Evolutionary conservation across 2,329 filamentous ascomycete genomes (phyloP).

Genomic region (Talaromyces albobiverticillius): DNA sequence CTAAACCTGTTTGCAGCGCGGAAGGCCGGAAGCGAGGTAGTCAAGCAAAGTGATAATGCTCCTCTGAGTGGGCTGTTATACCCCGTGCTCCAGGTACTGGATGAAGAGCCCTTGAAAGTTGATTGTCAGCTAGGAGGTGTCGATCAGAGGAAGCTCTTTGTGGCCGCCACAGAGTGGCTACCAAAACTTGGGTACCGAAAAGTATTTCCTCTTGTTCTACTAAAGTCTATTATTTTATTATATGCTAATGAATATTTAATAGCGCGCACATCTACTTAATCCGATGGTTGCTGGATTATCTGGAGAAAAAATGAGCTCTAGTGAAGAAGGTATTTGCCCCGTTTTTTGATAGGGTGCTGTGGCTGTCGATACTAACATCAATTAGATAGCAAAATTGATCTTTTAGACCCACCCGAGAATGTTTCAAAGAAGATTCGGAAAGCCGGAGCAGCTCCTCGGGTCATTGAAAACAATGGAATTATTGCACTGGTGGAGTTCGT

Average conservation of each 20-base stretch:
- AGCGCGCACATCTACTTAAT: slow-evolving; percentile 70
- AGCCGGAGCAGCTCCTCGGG: slow-evolving; percentile 71
- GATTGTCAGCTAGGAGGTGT: slow-evolving; percentile 78
- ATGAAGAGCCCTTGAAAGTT: slow-evolving; percentile 83
- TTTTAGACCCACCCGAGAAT: slow-evolving; percentile 73
- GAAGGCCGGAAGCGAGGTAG: slow-evolving; percentile 87
- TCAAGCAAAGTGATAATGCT: slow-evolving; percentile 83
- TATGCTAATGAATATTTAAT: too few species aligned
- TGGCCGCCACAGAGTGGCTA: slow-evolving; percentile 75
- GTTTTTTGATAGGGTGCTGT: slow-evolving; percentile 1
- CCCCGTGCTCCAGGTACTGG: slow-evolving; percentile 83
- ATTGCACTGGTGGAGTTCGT: slow-evolving; percentile 85
- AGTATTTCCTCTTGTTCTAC: not conserved
- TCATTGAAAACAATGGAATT: slow-evolving; percentile 81
- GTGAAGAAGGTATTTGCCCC: slow-evolving; percentile 45
- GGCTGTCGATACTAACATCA: not conserved
- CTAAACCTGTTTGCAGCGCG: too few species aligned
- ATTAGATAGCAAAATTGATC: slow-evolving; percentile 81
- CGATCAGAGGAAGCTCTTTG: slow-evolving; percentile 72
- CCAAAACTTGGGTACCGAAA: slow-evolving; percentile 80
- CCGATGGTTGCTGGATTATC: slow-evolving; percentile 85
- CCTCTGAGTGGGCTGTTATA: slow-evolving; percentile 74
- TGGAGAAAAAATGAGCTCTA: slow-evolving; percentile 84
- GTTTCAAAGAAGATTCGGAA: slow-evolving; percentile 84
- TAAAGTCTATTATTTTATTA: too few species aligned